Conservation (phyloP, 2,329 filamentous ascomycete genomes). For the Paramyrothecium roridum region DNA sequence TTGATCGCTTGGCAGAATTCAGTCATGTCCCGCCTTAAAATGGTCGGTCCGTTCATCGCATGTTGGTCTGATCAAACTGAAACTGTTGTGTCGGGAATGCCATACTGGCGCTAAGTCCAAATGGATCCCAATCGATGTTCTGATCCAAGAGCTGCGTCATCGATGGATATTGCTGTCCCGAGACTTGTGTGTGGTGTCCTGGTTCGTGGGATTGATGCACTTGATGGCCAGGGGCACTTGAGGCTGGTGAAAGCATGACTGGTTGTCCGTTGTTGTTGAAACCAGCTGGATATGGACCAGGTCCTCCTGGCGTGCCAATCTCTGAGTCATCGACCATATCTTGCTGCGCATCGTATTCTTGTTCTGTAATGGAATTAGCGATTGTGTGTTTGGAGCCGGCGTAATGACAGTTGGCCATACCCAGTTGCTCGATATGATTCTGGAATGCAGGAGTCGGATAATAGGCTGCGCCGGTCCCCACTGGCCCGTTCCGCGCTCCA, state of each 20-base stretch:
- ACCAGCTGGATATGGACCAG: conserved; percentile 60
- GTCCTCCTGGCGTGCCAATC: conserved; percentile 63
- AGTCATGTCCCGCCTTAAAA: too few species aligned
- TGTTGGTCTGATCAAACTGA: conserved; percentile 64
- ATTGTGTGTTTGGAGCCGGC: too few species aligned
- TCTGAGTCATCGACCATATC: conserved; percentile 85
- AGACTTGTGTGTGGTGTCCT: conserved; percentile 25
- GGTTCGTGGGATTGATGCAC: conserved; percentile 32
- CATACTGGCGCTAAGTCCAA: conserved; percentile 91
- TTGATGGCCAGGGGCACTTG: conserved; percentile 33
- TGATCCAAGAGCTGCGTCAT: conserved; percentile 69
- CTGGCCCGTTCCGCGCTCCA: conserved; percentile 30
- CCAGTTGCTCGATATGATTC: conserved; percentile 92
- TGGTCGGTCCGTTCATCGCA: conserved; percentile 27
- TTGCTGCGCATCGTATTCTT: conserved; percentile 90
- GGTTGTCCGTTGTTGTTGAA: conserved; percentile 46
- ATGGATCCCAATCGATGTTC: conserved; percentile 88
- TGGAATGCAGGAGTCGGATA: conserved; percentile 83
- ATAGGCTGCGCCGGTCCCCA: conserved; percentile 50
- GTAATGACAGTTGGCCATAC: conserved; percentile 53
- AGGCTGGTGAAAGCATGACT: conserved; percentile 37
- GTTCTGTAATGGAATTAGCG: conserved; percentile 65
- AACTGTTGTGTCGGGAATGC: conserved; percentile 86
- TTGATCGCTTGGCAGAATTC: too few species aligned
- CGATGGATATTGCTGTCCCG: conserved; percentile 52